Conservation (phyloP, 1,284 basidiomycete genomes). For the Boletus hoseneyae region DNA sequence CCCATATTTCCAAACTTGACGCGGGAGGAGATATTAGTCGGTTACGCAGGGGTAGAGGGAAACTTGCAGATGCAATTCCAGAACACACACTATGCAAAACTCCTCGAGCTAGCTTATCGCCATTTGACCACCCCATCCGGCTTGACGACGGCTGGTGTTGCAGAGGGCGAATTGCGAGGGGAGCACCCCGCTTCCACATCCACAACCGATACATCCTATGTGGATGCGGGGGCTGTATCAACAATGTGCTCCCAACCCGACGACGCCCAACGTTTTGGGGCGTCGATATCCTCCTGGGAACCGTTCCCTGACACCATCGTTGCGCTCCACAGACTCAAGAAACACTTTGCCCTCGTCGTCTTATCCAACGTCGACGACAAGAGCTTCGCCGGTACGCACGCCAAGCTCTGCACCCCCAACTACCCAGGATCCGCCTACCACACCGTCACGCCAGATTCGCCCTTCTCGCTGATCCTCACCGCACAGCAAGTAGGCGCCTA, state of each 20-base stretch:
- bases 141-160: not conserved
- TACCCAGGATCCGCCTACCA: constrained; percentile 30
- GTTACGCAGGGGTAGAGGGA: constrained; percentile 52
- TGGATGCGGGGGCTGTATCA: constrained; percentile 16
- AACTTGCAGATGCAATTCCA: constrained; percentile 58
- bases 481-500: constrained; percentile 56
- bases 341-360: constrained; percentile 63
- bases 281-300: constrained; percentile 58
- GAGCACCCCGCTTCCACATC: constrained; percentile 5
- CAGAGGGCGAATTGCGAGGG: not conserved
- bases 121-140: constrained; percentile 15
- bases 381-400: constrained; percentile 60
- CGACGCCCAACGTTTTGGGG: constrained; percentile 44
- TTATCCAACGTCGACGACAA: constrained; percentile 70
- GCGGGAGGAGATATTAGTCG: constrained; percentile 48
- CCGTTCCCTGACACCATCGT: constrained; percentile 63
- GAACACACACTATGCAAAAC: constrained; percentile 54
- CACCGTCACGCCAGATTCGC: constrained; percentile 48
- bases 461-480: constrained; percentile 62
- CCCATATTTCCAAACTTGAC: constrained; percentile 49
- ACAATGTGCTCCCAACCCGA: constrained; percentile 6
- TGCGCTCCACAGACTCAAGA: constrained; percentile 57
- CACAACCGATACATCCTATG: not conserved
- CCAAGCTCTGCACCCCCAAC: constrained; percentile 45
- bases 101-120: constrained; percentile 45